Base-by-base conservation (phyloP, 768 basidiomycete species). In the Amanita pseudoporphyria region DNA sequence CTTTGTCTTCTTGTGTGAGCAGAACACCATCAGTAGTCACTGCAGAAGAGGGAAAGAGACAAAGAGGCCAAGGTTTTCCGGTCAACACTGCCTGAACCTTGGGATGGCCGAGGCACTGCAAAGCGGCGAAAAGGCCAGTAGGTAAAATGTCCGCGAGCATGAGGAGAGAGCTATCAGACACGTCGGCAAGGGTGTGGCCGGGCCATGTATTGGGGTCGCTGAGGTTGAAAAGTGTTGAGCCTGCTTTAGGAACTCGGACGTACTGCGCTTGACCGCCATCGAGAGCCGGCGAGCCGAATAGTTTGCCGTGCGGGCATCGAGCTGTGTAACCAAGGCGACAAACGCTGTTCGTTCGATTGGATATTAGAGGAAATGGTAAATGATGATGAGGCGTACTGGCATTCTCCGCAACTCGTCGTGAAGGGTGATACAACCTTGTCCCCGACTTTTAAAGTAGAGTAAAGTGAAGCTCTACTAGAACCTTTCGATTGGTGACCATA, bases 341-440 rank as follows among this genome's bases (percentile, higher is more conserved):
- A 42, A 78, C 76, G 44, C 87, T 90, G 47, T 14, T 40, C 7
- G 24, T 35, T 22, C 9, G 6, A 9, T 16, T 6, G 31, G 26
- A 24, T 38, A 32, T 18, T 32, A 18, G 19, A 6, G 12, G 5
- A 6, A 32, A 3, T 32, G 32, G 26, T 41, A 41, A 12, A 41
- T 33, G 7, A 30, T 18, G 26, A 7, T 31, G 28, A 18, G 46
- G 6, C n/a, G 12, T 37, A 72, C 87, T 82, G 77, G 74, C 88
- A 91, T 59, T 89, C 86, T n/a, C 81, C 82, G 55, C 88, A 91
- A 43, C 78, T 85, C n/a, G 76, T 72, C 0, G 86, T 86, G 64
- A 89, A 90, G 2, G 88, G 84, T 1, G 85, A 80, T 19, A 90
- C 79, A 12, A 90, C 83, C 57, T 79, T 84, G 60, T 90, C 82